A percentile compares a stretch with the other conserved stretches of the same genome.
These are phyloP conservation scores for Xanthoconium stramineum DNA, from an alignment of 768 basidiomycete genomes.

Conservation along the genomic window DNA sequence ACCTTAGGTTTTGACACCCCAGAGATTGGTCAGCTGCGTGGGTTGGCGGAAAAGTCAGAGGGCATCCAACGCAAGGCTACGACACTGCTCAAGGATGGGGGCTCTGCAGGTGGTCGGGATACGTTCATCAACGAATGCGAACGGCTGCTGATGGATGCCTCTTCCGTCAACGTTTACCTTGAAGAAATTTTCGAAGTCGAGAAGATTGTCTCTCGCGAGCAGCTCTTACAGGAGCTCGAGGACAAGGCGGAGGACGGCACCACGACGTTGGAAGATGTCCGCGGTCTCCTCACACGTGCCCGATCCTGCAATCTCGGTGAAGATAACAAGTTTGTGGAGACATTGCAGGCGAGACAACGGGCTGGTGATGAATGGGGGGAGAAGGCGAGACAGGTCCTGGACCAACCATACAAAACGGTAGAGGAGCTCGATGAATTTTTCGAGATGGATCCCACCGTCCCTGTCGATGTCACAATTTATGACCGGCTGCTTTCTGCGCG, in stretches of 20 bases:
- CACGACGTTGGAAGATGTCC: slow-evolving; percentile 74
- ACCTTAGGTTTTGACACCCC: slow-evolving; percentile 79
- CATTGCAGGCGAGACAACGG: slow-evolving; percentile 60
- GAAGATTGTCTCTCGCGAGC: slow-evolving; percentile 76
- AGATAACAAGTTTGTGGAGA: slow-evolving; percentile 62
- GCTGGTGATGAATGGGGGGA: slow-evolving; percentile 79
- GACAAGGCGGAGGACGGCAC: slow-evolving; percentile 64
- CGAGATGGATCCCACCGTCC: slow-evolving; percentile 59
- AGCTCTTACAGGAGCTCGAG: slow-evolving; percentile 72
- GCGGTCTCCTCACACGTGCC: slow-evolving; percentile 67
- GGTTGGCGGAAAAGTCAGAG: slow-evolving; percentile 60
- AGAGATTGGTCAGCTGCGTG: slow-evolving; percentile 60
- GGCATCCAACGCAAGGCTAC: slow-evolving; percentile 57
- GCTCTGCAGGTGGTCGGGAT: slow-evolving; percentile 45
- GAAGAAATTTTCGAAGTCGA: slow-evolving; percentile 77
- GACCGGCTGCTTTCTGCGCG: slow-evolving; percentile 63
- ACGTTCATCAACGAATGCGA: slow-evolving; percentile 68
- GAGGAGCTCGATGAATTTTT: slow-evolving; percentile 74
- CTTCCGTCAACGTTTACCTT: slow-evolving; percentile 78
- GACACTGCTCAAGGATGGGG: slow-evolving; percentile 44
- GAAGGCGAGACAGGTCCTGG: slow-evolving; percentile 60
- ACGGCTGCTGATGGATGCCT: slow-evolving; percentile 62
- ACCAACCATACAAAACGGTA: slow-evolving; percentile 69
- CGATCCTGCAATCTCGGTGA: slow-evolving; percentile 59
- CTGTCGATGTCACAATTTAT: slow-evolving; percentile 65